Percentiles rank a stretch among this genome's conserved stretches.
Conservation (phyloP, 257 asterid genomes). For the Solanum stenotomum region DNA sequence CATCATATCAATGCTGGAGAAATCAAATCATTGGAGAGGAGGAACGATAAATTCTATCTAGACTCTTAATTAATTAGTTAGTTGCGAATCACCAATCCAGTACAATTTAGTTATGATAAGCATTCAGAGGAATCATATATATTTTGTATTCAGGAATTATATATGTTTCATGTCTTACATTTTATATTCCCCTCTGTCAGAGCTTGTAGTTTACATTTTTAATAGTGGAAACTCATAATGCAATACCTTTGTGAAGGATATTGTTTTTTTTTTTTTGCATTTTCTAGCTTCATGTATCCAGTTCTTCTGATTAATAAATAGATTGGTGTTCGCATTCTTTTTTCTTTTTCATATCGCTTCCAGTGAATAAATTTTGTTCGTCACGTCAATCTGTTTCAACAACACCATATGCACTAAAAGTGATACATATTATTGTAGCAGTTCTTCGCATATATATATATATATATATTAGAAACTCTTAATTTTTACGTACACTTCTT, state of each 20-base stretch:
- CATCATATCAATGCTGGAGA: slow-evolving; percentile 12
- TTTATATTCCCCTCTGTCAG: not conserved
- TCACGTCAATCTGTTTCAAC: no score
- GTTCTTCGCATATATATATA: no score
- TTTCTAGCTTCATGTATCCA: not conserved
- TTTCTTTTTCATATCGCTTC: no score
- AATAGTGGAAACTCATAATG: not conserved
- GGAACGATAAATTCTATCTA: slow-evolving; percentile 19
- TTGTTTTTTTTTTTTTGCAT: not conserved
- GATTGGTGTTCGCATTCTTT: no score
- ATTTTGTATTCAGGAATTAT: not conserved
- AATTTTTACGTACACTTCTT: no score
- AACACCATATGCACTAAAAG: no score
- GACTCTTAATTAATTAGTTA: no score
- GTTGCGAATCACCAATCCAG: not conserved
- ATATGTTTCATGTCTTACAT: not conserved
- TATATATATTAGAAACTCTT: no score
- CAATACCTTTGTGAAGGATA: not conserved
- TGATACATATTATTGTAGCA: no score
- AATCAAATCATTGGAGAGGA: slow-evolving; percentile 7
- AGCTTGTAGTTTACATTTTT: not conserved
- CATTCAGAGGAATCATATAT: not conserved
- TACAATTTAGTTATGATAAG: not conserved
- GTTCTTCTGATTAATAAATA: not conserved
- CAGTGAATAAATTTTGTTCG: no score